Evolutionary conservation across 305 asterid species (phyloP).

Genomic region (Fraxinus paxiana): DNA sequence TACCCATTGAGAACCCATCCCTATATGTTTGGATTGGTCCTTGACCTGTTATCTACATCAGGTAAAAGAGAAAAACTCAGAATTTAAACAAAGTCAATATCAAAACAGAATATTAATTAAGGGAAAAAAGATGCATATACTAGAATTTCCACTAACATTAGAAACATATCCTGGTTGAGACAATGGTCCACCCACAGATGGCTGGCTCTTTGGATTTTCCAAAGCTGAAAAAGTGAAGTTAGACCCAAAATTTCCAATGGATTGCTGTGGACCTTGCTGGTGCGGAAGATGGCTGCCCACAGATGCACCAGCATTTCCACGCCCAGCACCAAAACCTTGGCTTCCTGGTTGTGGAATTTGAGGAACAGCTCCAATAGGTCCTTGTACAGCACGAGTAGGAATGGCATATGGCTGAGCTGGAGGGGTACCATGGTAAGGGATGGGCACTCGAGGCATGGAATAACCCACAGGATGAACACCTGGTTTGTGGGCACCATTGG

Average conservation of each 20-base stretch:
- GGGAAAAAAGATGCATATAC: conserved; percentile 8
- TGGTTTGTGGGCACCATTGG: conserved; percentile 80
- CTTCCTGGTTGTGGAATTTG: conserved; percentile 90
- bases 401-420: conserved; percentile 96
- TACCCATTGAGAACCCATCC: conserved; percentile 88
- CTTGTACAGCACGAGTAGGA: conserved; percentile 93
- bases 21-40: conserved; percentile 74
- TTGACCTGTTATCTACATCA: conserved; percentile 66
- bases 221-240: conserved; percentile 74
- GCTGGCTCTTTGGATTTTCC: conserved; percentile 88
- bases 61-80: conserved; percentile 4
- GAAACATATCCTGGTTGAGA: conserved; percentile 93
- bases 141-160: conserved; percentile 48
- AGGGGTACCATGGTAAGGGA: conserved; percentile 78
- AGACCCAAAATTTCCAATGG: conserved; percentile 68
- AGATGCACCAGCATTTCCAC: conserved; percentile 78
- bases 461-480: conserved; percentile 85
- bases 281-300: conserved; percentile 93
- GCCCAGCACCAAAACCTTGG: conserved; percentile 91
- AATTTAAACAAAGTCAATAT: conserved; percentile 14
- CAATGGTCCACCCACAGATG: conserved; percentile 79
- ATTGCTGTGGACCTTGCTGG: conserved; percentile 79
- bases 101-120: conserved; percentile 5
- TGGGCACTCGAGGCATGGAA: conserved; percentile 75
- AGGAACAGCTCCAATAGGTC: conserved; percentile 88